These are phyloP conservation scores for Mycena belliarum DNA, from an alignment of 768 basidiomycete genomes.

Conservation along the genomic window DNA sequence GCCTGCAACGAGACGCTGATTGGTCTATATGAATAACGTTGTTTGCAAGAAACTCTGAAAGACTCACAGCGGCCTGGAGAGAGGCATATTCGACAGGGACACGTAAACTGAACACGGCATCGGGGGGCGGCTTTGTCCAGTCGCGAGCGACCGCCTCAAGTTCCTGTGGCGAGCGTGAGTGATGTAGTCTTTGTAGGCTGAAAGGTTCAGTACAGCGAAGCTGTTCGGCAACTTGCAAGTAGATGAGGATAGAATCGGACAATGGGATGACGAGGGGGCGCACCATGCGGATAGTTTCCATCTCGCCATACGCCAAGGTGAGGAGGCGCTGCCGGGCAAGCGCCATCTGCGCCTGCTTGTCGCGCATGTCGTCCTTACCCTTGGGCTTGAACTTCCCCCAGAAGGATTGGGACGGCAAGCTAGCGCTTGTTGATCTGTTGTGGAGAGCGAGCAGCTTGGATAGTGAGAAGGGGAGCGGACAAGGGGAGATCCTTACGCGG, in stretches of 20 bases:
- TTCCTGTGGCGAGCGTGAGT: slow-evolving; percentile 50
- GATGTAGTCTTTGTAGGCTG: neutral
- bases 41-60: slow-evolving; percentile 15
- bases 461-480: slow-evolving; percentile 30
- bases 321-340: slow-evolving; percentile 74
- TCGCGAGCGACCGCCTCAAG: slow-evolving; percentile 78
- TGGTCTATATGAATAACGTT: slow-evolving; percentile 18
- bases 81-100: slow-evolving; percentile 89
- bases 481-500: slow-evolving; percentile 61
- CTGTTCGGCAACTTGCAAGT: slow-evolving; percentile 61
- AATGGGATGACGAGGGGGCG: slow-evolving; percentile 21
- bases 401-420: slow-evolving; percentile 53
- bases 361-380: slow-evolving; percentile 66
- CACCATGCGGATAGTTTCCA: slow-evolving; percentile 84
- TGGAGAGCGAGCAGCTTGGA: slow-evolving; percentile 36
- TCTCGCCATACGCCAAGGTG: slow-evolving; percentile 80
- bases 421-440: slow-evolving; percentile 65
- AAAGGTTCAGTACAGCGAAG: slow-evolving; percentile 52
- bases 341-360: slow-evolving; percentile 60
- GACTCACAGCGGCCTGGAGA: slow-evolving; percentile 75
- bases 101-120: slow-evolving; percentile 71
- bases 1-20: slow-evolving; percentile 74
- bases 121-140: slow-evolving; percentile 86
- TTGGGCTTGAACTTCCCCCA: slow-evolving; percentile 76
- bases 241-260: slow-evolving; percentile 18